Base-by-base conservation (phyloP, 2,329 filamentous ascomycete species). In the Drechslera avenae region DNA sequence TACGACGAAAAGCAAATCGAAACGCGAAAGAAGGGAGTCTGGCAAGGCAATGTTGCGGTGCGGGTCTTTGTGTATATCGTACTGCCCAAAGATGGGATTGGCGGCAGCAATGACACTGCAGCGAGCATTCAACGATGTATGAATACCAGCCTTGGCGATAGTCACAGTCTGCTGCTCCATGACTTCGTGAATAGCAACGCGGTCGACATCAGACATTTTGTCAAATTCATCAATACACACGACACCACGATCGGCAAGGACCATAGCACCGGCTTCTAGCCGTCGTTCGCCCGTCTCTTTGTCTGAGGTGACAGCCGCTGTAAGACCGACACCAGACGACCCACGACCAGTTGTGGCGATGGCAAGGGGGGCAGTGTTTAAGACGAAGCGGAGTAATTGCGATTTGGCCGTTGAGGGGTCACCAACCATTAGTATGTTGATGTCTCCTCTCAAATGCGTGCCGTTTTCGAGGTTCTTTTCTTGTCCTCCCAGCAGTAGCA, bases 81-180 rank as follows among this genome's bases (percentile, higher is more conserved):
- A 99, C 75, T 99, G 94, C 55, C 94, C 94, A 66, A 96, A 99
- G 44, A 99, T 94, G 3, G 94, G 94, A 72, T 99, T 99, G 54
- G 94, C 94, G 13, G 94, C 94, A 34, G 94, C 94, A 64, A 99
- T 85, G 55, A 99, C 94, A 75, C 91, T 96, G 78, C 94, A 99
- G 50, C 94, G 88, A 45, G 94, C 94, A 69, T 99, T 99, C 53
- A 99, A 81, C 2, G 92, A 96, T 0, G 94, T 99, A 75, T 99
- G 94, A 52, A 99, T 99, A 59, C 94, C 94, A 1, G 94, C 94
- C 78, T 99, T 99, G 44, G 94, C 94, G 67, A 99, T 99, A 12
- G 94, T 99, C 54, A 99, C 94, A 0, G 94, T 99, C 76, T 99
- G 94, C 78, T 99, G 94, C 77, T 99, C 94, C 94, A 99, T 99